phyloP scores from a whole-genome alignment of 176 grass and related monocot species.

The Melocanna baccifera region DNA sequence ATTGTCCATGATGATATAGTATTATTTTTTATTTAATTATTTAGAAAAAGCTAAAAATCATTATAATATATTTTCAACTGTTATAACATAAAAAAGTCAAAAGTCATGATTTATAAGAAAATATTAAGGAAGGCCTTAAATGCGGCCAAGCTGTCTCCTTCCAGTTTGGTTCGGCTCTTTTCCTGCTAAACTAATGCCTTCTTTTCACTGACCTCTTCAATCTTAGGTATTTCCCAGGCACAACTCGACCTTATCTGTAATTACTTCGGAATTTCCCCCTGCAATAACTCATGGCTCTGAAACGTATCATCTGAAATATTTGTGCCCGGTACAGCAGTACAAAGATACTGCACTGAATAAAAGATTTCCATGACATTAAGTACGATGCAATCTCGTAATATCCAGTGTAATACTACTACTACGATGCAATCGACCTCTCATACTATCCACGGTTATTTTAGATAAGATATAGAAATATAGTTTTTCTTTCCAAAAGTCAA shows the following conservation, averaged over 20 bases:
- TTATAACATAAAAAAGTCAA: too few relatives aligned
- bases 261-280: neutral
- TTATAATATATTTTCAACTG: too few relatives aligned
- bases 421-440: neutral
- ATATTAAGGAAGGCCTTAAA: too few relatives aligned
- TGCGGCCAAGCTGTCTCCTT: conserved; percentile 14
- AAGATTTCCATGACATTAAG: conserved; percentile 10
- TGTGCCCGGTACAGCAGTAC: conserved; percentile 27
- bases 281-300: conserved; percentile 1
- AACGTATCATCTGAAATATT: conserved; percentile 30
- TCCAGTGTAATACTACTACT: neutral
- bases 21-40: too few relatives aligned
- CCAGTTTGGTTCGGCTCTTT: conserved; percentile 1
- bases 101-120: too few relatives aligned
- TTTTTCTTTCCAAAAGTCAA: neutral
- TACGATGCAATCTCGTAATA: neutral
- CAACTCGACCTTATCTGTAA: neutral
- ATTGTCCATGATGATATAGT: too few relatives aligned
- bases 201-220: neutral
- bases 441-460: neutral
- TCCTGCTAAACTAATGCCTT: neutral
- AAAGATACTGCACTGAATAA: neutral
- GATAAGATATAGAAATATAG: too few relatives aligned
- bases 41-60: too few relatives aligned
- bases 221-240: neutral